Percentiles rank a stretch among this genome's conserved stretches.
phyloP scores from a whole-genome alignment of 495 filamentous ascomycete genomes.

The Evansstolkia leycettana region DNA sequence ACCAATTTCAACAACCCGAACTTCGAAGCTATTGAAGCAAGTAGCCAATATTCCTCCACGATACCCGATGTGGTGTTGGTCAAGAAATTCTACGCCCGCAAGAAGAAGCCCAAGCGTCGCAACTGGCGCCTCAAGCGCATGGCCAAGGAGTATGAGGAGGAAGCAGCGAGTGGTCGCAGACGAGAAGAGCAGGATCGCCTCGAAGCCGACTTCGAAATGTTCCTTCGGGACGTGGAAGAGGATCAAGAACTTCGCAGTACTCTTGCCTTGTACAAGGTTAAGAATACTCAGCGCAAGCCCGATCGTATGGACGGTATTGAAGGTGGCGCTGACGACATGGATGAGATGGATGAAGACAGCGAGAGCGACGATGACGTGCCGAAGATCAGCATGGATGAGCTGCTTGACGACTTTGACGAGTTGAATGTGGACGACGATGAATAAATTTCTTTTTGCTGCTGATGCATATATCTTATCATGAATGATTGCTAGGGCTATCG shows the following conservation, averaged over 20 bases:
- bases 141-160: conserved; percentile 71
- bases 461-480: too few species aligned
- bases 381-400: conserved; percentile 67
- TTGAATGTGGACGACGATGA: conserved; percentile 48
- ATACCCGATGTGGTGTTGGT: conserved; percentile 91
- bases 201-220: conserved; percentile 91
- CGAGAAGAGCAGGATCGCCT: conserved; percentile 65
- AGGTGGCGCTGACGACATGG: conserved; percentile 23
- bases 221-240: conserved; percentile 92
- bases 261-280: conserved; percentile 72
- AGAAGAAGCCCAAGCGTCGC: conserved; percentile 73
- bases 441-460: too few species aligned
- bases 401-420: conserved; percentile 85
- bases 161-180: conserved; percentile 47
- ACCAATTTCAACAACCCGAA: conserved; percentile 83
- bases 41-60: conserved; percentile 52
- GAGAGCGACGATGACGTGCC: conserved; percentile 55
- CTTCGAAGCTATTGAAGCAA: conserved; percentile 67
- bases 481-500: neutral
- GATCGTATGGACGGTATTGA: conserved; percentile 32
- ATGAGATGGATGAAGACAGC: conserved; percentile 54
- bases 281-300: conserved; percentile 24
- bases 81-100: conserved; percentile 87
- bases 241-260: conserved; percentile 78
- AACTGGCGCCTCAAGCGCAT: conserved; percentile 93